Evolutionary conservation across 2,329 filamentous ascomycete species (phyloP).

Genomic region (Microcyclosporella mali): DNA sequence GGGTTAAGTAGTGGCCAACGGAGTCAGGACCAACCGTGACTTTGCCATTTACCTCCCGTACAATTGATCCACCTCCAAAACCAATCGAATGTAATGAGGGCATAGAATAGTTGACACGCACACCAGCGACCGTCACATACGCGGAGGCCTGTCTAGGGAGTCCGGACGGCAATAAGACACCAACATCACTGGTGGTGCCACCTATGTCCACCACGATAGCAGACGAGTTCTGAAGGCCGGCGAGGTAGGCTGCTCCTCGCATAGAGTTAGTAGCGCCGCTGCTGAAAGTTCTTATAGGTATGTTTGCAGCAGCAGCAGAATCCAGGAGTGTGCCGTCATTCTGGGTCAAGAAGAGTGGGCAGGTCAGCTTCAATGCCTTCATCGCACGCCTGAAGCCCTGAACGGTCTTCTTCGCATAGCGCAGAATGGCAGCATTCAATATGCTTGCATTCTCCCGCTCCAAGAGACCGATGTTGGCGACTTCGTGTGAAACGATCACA

Average conservation of each 20-base stretch:
- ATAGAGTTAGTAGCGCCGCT: constrained; percentile 50
- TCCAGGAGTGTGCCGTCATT: constrained; percentile 48
- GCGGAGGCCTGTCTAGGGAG: constrained; percentile 57
- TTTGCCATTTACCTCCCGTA: constrained; percentile 25
- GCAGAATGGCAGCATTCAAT: constrained; percentile 44
- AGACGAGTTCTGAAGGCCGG: constrained; percentile 30
- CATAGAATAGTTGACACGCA: constrained; percentile 48
- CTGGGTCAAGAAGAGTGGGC: constrained; percentile 47
- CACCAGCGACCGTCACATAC: constrained; percentile 55
- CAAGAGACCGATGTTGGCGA: constrained; percentile 47
- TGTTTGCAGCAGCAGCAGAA: constrained; percentile 40
- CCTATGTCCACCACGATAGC: constrained; percentile 59
- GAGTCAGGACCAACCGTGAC: constrained; percentile 52
- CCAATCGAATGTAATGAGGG: constrained; percentile 49
- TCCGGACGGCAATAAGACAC: constrained; percentile 53
- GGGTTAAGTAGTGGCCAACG: constrained; percentile 47
- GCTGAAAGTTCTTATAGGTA: constrained; percentile 48
- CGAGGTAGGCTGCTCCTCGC: constrained; percentile 53
- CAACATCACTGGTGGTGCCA: constrained; percentile 60
- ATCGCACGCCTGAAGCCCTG: constrained; percentile 43
- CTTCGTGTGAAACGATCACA: constrained; percentile 47
- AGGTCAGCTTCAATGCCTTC: constrained; percentile 39
- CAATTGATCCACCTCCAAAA: constrained; percentile 50
- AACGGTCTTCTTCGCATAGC: constrained; percentile 43
- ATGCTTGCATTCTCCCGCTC: constrained; percentile 49